phyloP scores from a whole-genome alignment of 148 eudicot species.

The Agrostemma githago region DNA sequence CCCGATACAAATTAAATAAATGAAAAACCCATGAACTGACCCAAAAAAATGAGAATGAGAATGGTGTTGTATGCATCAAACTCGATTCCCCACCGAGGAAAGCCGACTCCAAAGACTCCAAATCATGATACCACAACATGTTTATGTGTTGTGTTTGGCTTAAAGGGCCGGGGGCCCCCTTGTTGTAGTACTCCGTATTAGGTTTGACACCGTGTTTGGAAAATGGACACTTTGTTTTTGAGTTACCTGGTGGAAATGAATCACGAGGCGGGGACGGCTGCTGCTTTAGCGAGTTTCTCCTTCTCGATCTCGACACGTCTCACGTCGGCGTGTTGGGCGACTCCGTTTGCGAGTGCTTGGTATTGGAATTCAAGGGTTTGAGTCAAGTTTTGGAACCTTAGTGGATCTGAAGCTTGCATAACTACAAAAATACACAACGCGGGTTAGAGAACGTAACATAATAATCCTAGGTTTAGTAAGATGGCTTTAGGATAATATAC shows the following conservation, averaged over 20 bases:
- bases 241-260: not conserved
- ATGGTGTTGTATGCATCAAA: not conserved
- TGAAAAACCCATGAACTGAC: not conserved
- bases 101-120: slow-evolving; percentile 5
- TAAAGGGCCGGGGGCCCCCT: too few relatives aligned
- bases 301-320: slow-evolving; percentile 82
- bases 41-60: slow-evolving; percentile 12
- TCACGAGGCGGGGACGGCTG: slow-evolving; percentile 37
- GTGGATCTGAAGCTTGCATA: slow-evolving; percentile 78
- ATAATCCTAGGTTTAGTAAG: not conserved
- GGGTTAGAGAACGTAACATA: not conserved
- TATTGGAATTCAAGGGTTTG: slow-evolving; percentile 73
- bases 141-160: too few relatives aligned
- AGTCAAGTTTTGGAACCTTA: slow-evolving; percentile 76
- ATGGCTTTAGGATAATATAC: too few relatives aligned
- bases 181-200: too few relatives aligned
- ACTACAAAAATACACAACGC: slow-evolving; percentile 28
- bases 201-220: not conserved
- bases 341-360: slow-evolving; percentile 82
- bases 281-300: slow-evolving; percentile 72
- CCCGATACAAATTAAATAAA: not conserved
- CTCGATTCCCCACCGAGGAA: slow-evolving; percentile 1
- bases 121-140: not conserved
- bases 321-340: slow-evolving; percentile 89
- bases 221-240: slow-evolving; percentile 11